Percentiles rank a stretch among this genome's conserved stretches.
These are phyloP conservation scores for Inga leiocalycina DNA, from an alignment of 306 rosid genomes.

Conservation along the genomic window DNA sequence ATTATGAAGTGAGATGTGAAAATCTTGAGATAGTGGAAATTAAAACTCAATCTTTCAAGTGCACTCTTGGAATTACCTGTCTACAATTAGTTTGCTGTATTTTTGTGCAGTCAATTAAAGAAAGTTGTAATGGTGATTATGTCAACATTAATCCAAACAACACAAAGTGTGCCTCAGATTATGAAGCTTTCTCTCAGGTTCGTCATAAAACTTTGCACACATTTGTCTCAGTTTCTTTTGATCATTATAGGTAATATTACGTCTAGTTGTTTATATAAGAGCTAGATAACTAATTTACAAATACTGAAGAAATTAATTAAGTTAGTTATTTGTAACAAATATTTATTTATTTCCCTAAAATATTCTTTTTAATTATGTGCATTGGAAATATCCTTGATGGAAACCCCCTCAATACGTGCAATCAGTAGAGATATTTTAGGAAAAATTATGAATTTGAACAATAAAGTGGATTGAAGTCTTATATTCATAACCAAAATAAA, in stretches of 20 bases:
- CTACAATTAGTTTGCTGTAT: background rate
- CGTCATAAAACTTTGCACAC: background rate
- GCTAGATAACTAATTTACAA: too few relatives aligned
- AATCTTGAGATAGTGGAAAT: background rate
- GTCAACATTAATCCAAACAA: conserved; percentile 28
- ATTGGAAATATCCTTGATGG: too few relatives aligned
- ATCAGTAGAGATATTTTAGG: too few relatives aligned
- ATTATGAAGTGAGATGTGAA: background rate
- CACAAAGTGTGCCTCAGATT: conserved; percentile 2
- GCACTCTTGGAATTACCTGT: background rate
- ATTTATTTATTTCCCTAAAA: too few relatives aligned
- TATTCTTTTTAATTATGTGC: too few relatives aligned
- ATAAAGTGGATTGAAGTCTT: too few relatives aligned
- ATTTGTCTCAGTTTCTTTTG: background rate
- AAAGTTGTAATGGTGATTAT: conserved; percentile 31
- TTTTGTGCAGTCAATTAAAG: conserved; percentile 30
- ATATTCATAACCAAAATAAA: too few relatives aligned
- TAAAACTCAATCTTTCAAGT: background rate
- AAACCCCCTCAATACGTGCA: too few relatives aligned
- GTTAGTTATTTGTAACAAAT: too few relatives aligned
- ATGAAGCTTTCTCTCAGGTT: conserved; percentile 18
- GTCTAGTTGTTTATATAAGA: too few relatives aligned
- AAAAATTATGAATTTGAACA: too few relatives aligned
- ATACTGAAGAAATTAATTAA: too few relatives aligned
- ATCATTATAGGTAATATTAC: background rate